Base-by-base conservation (phyloP, 2,329 filamentous ascomycete genomes). In the Fusarium proliferatum region DNA sequence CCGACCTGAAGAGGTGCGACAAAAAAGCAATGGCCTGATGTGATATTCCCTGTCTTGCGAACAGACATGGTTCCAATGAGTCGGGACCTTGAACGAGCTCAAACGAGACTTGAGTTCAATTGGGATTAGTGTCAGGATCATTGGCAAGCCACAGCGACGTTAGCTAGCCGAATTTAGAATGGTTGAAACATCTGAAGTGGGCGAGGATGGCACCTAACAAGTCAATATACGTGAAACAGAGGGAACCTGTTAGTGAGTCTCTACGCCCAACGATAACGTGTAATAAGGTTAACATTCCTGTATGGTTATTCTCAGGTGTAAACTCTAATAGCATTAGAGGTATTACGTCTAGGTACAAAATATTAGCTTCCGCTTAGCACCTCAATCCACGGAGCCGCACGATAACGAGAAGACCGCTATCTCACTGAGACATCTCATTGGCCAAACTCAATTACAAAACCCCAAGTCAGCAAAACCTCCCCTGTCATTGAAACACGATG, bases 401-500 rank as follows among this genome's bases (percentile, higher is more conserved):
- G 30, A 49, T 49, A n/a, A 34, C 19, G 41, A 58, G 49, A 49
- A 49, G 17, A 21, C 13, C 23, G 3, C 28, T 23, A 21, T n/a
- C 19, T 36, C n/a, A 17, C 2, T 10, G 0, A 1, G 2, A 1
- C 8, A 15, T n/a, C 5, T 56, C 11, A 64, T 65, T 59, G 61
- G 61, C 1, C 16, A 21, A 9, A 7, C 13, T 2, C 1, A 10
- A 28, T 36, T 45, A 57, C 39, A 21, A 53, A 53, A n/a, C 4
- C 11, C 13, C 9, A 55, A 38, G 15, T 30, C 33, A 33, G 34
- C 36, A 16, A 53, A 38, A 28, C 34, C 9, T 28, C 51, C 51
- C 51, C 34, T 55, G 34, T n/a, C 19, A 17, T 66, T 39, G 64
- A 66, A 67, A 67, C 64, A 26, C 9, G 51, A 59, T 45, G 64